A percentile compares a stretch with the other conserved stretches of the same genome.
phyloP scores from a whole-genome alignment of 1,284 basidiomycete genomes.

The Microbotryum scabiosae region DNA sequence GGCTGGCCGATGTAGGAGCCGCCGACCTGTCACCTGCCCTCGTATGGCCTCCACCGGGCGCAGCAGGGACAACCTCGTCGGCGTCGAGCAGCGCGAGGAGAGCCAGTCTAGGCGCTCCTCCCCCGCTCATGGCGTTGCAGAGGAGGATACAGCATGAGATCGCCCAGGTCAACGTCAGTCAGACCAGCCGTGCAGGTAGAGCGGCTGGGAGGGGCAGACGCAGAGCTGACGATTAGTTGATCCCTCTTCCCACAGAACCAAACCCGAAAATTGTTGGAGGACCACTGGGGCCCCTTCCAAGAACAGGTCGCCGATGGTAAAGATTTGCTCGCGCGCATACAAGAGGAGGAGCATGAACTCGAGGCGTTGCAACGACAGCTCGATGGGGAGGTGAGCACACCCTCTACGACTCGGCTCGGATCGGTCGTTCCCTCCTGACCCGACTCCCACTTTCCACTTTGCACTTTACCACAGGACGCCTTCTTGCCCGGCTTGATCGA shows the following conservation, averaged over 20 bases:
- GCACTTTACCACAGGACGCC: constrained; percentile 3
- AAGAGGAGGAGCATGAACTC: constrained; percentile 16
- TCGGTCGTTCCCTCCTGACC: not conserved
- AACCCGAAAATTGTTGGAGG: constrained; percentile 15
- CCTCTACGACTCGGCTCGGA: not conserved
- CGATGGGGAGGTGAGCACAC: constrained; percentile 8
- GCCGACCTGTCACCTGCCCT: no score
- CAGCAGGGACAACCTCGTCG: no score
- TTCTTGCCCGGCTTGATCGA: constrained; percentile 20
- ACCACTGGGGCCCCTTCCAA: constrained; percentile 14
- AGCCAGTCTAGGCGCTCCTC: no score
- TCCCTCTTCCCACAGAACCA: constrained; percentile 9
- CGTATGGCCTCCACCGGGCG: no score
- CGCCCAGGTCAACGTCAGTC: not conserved
- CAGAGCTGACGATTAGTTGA: no score
- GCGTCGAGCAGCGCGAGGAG: no score
- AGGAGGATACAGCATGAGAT: not conserved
- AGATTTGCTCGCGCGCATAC: constrained; percentile 5
- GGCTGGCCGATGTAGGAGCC: no score
- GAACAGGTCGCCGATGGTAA: constrained; percentile 15
- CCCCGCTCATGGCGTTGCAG: no score
- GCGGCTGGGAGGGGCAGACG: no score
- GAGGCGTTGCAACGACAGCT: constrained; percentile 11
- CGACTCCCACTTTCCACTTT: no score
- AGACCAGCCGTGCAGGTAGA: not conserved